Evolutionary conservation across 2,329 filamentous ascomycete species (phyloP), one percentile per base, ranked within the genome.

Genomic region (Ilyonectria sp.): DNA sequence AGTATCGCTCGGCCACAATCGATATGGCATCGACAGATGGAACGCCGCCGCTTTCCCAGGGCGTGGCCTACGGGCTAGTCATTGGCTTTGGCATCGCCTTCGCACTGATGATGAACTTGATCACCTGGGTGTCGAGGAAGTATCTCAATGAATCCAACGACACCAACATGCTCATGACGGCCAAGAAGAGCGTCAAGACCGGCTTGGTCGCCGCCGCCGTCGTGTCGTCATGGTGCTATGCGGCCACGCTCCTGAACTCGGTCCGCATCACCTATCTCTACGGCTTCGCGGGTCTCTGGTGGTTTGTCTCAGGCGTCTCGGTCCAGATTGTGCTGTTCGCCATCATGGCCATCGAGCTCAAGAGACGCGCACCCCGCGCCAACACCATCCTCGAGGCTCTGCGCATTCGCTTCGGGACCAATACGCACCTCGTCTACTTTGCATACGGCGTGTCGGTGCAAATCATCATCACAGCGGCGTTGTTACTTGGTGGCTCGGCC

Each of bases 41-140:
- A 46, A 46, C 43, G 43, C 43, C 43, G 43, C n/a, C 43, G 43
- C 43, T 46, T 46, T 46, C 43, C 43, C 43, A 46, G 43, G 43
- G 43, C 43, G 43, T 46, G 43, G 43, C 43, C 43, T 46, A 46
- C 43, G 43, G 43, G n/a, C 43, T 46, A 19, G 43, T 46, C 43
- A 46, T 46, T 46, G 43, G 43, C 43, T 46, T 46, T 46, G 43
- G 43, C 43, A 46, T 46, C 43, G 43, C 43, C 43, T 47, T 47
- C 19, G 44, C 44, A 2, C 19, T 47, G 19, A 23, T 47, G 8
- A 47, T 47, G 44, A 47, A 23, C 19, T 26, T 47, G 19, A 47
- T 26, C 19, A 47, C 44, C 19, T 47, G 19, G 19, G 13, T 26
- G 15, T 26, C 19, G 13, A 21, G 44, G 44, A 23, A 26, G 44